A percentile compares a stretch with the other conserved stretches of the same genome.
Conservation (phyloP, 306 rosid species). For the Senna tora region DNA sequence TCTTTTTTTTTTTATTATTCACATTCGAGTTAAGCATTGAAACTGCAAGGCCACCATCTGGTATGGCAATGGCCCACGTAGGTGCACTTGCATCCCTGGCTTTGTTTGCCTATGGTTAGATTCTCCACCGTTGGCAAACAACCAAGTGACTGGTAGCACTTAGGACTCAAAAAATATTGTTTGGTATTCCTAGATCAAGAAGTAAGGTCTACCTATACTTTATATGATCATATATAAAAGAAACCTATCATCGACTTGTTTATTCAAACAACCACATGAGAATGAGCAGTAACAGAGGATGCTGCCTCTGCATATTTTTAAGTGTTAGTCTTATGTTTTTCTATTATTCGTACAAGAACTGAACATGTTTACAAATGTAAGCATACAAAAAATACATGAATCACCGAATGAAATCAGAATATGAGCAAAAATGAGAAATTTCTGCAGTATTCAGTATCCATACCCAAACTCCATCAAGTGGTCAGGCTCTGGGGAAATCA, state of each 20-base stretch:
- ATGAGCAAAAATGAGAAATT: background rate
- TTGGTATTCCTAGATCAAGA: background rate
- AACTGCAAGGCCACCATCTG: too few relatives aligned
- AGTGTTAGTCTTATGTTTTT: background rate
- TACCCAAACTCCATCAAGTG: constrained; percentile 39
- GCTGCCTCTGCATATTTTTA: background rate
- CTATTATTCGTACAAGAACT: background rate
- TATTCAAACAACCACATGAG: background rate
- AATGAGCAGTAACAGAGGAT: background rate
- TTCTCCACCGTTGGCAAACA: too few relatives aligned
- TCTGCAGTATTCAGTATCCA: constrained; percentile 36
- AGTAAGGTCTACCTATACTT: too few relatives aligned
- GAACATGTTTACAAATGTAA: background rate
- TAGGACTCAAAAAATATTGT: too few relatives aligned
- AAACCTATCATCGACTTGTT: too few relatives aligned
- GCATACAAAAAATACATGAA: background rate
- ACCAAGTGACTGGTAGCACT: too few relatives aligned
- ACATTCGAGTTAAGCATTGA: background rate
- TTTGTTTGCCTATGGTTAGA: too few relatives aligned
- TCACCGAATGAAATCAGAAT: background rate
- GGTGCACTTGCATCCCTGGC: too few relatives aligned
- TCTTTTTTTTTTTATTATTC: constrained; percentile 11
- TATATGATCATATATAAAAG: background rate
- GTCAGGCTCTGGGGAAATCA: constrained; percentile 36
- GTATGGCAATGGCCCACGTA: too few relatives aligned